Evolutionary conservation across 495 filamentous ascomycete species (phyloP).

Genomic region (Penicillium pulvis): DNA sequence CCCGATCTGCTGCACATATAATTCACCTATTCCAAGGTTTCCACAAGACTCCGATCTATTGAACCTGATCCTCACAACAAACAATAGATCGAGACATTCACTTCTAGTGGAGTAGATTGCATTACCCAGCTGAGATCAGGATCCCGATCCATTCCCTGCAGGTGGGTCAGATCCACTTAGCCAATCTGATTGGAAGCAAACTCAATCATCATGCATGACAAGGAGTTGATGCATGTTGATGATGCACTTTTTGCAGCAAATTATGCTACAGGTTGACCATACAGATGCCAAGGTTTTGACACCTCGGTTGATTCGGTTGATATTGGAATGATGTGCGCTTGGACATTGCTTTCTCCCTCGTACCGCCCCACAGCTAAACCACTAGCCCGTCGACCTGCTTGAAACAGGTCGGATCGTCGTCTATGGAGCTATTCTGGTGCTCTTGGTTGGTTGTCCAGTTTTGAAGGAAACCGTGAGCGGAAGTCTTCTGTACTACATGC

Average conservation of each 20-base stretch:
- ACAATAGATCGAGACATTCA: not conserved
- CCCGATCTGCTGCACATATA: too few relatives aligned
- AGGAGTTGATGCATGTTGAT: not conserved
- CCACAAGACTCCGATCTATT: too few relatives aligned
- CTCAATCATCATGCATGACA: not conserved
- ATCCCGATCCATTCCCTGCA: not conserved
- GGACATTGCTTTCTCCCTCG: conserved; percentile 5
- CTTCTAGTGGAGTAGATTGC: not conserved
- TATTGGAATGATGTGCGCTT: conserved; percentile 1
- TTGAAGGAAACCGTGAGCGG: not conserved
- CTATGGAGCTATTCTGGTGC: not conserved
- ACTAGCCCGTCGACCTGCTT: conserved; percentile 8
- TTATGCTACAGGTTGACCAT: not conserved
- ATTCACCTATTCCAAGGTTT: too few relatives aligned
- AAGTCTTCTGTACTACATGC: not conserved
- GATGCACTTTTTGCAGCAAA: not conserved
- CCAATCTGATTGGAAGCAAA: not conserved
- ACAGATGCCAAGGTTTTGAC: not conserved
- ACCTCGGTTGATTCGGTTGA: conserved; percentile 3
- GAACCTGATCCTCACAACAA: not conserved
- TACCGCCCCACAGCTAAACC: not conserved
- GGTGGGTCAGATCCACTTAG: not conserved
- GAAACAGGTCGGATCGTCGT: conserved; percentile 8
- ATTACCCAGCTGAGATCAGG: not conserved
- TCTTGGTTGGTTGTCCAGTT: not conserved